These are phyloP conservation scores for Pleurotus ostreatus DNA, from an alignment of 768 basidiomycete species.

Conservation along the genomic window DNA sequence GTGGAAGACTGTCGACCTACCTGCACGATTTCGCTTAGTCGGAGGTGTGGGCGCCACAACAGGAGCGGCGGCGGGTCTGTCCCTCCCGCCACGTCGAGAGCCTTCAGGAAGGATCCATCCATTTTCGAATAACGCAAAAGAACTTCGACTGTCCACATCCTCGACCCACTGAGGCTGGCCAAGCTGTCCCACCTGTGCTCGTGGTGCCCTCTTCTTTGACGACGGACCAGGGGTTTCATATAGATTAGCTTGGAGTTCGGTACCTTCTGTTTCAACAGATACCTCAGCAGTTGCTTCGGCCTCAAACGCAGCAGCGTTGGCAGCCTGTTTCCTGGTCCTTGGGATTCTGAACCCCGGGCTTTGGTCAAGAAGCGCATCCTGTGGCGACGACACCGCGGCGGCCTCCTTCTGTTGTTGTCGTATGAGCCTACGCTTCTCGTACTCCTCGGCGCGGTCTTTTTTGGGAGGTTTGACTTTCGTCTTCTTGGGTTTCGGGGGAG, in stretches of 20 bases:
- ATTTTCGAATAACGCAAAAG: conserved; percentile 78
- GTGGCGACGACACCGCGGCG: conserved; percentile 14
- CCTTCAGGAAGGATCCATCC: conserved; percentile 87
- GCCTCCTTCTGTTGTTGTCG: conserved; percentile 18
- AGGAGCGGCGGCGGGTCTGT: conserved; percentile 37
- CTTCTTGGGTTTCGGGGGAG: conserved; percentile 37
- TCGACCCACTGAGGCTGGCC: conserved; percentile 53
- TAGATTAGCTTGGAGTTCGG: conserved; percentile 1
- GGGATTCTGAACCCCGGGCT: conserved; percentile 46
- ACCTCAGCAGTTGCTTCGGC: conserved; percentile 15
- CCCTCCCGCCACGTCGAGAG: conserved; percentile 59
- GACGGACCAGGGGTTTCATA: neutral
- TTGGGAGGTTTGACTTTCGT: conserved; percentile 17
- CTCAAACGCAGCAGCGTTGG: conserved; percentile 40
- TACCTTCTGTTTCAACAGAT: neutral
- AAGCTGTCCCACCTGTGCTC: conserved; percentile 17
- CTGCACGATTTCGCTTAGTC: conserved; percentile 49
- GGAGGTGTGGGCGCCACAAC: conserved; percentile 35
- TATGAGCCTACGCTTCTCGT: conserved; percentile 14
- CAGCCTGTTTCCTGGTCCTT: conserved; percentile 41
- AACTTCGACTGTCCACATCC: conserved; percentile 65
- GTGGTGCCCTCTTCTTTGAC: conserved; percentile 14
- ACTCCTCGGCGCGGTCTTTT: conserved; percentile 36
- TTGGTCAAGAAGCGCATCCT: conserved; percentile 25
- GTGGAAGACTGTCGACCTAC: conserved; percentile 19